A percentile compares a stretch with the other conserved stretches of the same genome.
Conservation (phyloP, 1,284 basidiomycete genomes). For the Anthracocystis walkeri region DNA sequence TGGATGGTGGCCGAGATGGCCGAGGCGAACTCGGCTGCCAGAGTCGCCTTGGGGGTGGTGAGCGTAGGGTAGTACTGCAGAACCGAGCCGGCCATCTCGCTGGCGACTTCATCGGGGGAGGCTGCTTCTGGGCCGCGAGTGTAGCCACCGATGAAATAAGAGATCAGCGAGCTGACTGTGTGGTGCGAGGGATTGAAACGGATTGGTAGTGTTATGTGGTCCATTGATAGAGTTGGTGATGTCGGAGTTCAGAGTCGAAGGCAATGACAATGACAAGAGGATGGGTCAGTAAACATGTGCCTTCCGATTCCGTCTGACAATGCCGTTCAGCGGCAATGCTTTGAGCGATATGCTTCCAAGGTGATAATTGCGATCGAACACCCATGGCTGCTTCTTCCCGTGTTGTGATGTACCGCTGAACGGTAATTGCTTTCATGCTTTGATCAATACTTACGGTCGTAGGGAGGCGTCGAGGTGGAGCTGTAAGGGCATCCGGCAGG, state of each 20-base stretch:
- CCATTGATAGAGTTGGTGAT: background rate
- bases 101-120: slow-evolving; percentile 55
- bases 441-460: slow-evolving; percentile 50
- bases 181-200: background rate
- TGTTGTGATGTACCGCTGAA: background rate
- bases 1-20: slow-evolving; percentile 52
- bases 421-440: background rate
- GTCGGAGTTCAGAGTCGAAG: background rate
- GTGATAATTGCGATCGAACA: too few species aligned
- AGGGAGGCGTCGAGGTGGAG: slow-evolving; percentile 56
- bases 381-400: too few species aligned
- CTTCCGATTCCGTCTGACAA: too few species aligned
- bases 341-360: too few species aligned
- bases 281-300: slow-evolving; percentile 19
- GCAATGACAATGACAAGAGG: background rate
- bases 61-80: slow-evolving; percentile 66
- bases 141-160: slow-evolving; percentile 60
- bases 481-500: slow-evolving; percentile 52
- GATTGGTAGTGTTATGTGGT: background rate
- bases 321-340: background rate
- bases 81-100: slow-evolving; percentile 59
- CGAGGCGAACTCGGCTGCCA: slow-evolving; percentile 39
- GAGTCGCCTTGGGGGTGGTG: slow-evolving; percentile 36
- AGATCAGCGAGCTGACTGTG: slow-evolving; percentile 56
- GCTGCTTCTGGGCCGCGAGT: slow-evolving; percentile 45